Evolutionary conservation across 768 basidiomycete species (phyloP), one percentile per base, ranked within the genome.

Genomic region (Naganishia randhawae): DNA sequence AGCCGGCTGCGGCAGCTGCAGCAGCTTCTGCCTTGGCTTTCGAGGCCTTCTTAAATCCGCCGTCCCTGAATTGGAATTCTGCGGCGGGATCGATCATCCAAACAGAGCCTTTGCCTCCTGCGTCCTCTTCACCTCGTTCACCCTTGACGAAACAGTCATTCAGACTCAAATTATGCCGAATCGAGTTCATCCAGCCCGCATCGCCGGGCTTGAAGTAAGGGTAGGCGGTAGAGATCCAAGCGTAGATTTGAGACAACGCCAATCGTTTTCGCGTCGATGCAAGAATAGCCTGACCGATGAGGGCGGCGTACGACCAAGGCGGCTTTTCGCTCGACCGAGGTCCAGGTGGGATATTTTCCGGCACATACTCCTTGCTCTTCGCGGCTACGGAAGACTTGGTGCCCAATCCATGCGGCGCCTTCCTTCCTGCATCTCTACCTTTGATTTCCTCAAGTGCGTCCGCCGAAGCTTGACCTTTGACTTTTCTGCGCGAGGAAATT

Each of bases 171-270:
- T 80, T 81, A 70, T 81, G 80, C 32, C 80, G 73, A 63, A 81
- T 81, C 65, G 73, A 75, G 62, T 81, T 81, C 77, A 79, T 78
- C 78, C 78, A 79, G 17, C 76, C 78, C 3, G 89, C 86, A 74
- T 97, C 93, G 25, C 89, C 89, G 67, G 90, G 88, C 80, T 92
- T 91, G 82, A 91, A 99, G 76, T 88, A 87, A 8, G 96, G 94
- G 80, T 92, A 94, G 10, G 91, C 90, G 48, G 89, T 90, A 52
- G 91, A 91, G 74, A 99, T 94, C 85, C 86, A 99, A 76, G 91
- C 88, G 76, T 98, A 98, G 71, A 99, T 96, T 78, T 98, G 92
- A 77, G 94, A 90, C 29, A 98, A 84, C 1, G 92, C 92, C 62
- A 97, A 86, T 63, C 89, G 87, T 73, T 90, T 89, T 32, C 88